Conservation (phyloP, 2,329 filamentous ascomycete species). For the Aspergillus uvarum region DNA sequence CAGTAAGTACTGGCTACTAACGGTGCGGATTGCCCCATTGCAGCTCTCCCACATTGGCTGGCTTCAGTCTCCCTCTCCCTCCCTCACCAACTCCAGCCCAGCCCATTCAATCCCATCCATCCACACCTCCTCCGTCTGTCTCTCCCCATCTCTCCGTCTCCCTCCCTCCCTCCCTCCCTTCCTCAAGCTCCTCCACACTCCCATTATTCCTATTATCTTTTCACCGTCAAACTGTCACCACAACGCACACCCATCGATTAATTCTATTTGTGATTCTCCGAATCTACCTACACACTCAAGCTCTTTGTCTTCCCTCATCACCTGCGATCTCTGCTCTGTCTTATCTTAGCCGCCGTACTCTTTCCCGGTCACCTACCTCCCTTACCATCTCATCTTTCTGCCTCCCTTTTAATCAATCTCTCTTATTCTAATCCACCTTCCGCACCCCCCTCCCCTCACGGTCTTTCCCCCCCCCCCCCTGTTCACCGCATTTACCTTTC, state of each 20-base stretch:
- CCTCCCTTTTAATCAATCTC: constrained; percentile 4
- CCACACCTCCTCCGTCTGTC: neutral
- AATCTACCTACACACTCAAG: too few species aligned
- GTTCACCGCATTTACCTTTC: constrained; percentile 18
- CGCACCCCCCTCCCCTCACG: constrained; percentile 3
- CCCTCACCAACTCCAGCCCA: constrained; percentile 4
- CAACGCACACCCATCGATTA: neutral
- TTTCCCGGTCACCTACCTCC: constrained; percentile 10
- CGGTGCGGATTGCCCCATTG: constrained; percentile 19
- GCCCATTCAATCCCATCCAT: neutral
- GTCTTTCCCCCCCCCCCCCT: constrained; percentile 8
- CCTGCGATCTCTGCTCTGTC: neutral
- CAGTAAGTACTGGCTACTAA: constrained; percentile 5
- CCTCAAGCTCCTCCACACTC: neutral
- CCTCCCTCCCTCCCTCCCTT: constrained; percentile 1
- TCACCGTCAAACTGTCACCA: constrained; percentile 10
- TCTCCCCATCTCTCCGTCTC: constrained; percentile 1
- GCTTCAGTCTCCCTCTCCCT: neutral
- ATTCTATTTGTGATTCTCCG: neutral
- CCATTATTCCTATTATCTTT: neutral
- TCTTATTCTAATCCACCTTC: constrained; percentile 5
- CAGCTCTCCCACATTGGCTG: constrained; percentile 25
- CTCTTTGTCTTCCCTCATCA: neutral
- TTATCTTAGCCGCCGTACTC: constrained; percentile 14
- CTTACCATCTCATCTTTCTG: constrained; percentile 7